Percentiles rank a stretch among this genome's conserved stretches.
Conservation (phyloP, 805 yeast genomes). For the Schizosaccharomyces lindneri region DNA sequence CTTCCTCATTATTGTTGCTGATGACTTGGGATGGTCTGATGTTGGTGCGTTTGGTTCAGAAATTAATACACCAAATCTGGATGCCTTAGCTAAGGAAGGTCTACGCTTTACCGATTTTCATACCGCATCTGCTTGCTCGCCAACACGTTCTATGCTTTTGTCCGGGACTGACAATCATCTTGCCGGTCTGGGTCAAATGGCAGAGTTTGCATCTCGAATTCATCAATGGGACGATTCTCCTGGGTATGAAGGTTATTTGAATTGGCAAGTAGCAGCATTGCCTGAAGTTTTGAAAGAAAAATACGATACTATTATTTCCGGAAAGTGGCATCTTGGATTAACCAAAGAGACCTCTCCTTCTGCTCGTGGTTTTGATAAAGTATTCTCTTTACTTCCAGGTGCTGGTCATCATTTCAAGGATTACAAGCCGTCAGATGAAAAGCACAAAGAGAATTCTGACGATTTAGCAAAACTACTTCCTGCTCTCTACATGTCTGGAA, state of each 20-base stretch:
- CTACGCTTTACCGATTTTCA: slow-evolving; percentile 31
- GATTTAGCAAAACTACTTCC: not conserved
- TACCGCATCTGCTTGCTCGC: slow-evolving; percentile 41
- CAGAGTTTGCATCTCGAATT: slow-evolving; percentile 18
- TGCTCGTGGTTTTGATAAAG: slow-evolving; percentile 25
- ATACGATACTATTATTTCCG: slow-evolving; percentile 27
- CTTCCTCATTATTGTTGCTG: slow-evolving; percentile 32
- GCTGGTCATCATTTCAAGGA: slow-evolving; percentile 31
- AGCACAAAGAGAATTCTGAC: not conserved
- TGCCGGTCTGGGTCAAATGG: slow-evolving; percentile 37
- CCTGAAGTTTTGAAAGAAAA: slow-evolving; percentile 25
- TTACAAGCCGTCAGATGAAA: slow-evolving; percentile 18
- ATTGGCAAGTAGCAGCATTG: slow-evolving; percentile 26
- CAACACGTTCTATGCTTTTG: slow-evolving; percentile 35
- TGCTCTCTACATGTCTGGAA: not conserved
- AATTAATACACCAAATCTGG: slow-evolving; percentile 20
- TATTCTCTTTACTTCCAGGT: slow-evolving; percentile 28
- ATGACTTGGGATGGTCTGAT: slow-evolving; percentile 38
- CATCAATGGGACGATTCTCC: slow-evolving; percentile 24
- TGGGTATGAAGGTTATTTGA: slow-evolving; percentile 32
- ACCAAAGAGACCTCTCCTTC: slow-evolving; percentile 24
- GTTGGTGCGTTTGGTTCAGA: slow-evolving; percentile 24
- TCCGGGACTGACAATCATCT: slow-evolving; percentile 39
- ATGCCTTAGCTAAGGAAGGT: slow-evolving; percentile 22
- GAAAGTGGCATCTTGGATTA: slow-evolving; percentile 38